Evolutionary conservation across 2,329 filamentous ascomycete genomes (phyloP).

Genomic region (Torrubiellomyces zombiae): DNA sequence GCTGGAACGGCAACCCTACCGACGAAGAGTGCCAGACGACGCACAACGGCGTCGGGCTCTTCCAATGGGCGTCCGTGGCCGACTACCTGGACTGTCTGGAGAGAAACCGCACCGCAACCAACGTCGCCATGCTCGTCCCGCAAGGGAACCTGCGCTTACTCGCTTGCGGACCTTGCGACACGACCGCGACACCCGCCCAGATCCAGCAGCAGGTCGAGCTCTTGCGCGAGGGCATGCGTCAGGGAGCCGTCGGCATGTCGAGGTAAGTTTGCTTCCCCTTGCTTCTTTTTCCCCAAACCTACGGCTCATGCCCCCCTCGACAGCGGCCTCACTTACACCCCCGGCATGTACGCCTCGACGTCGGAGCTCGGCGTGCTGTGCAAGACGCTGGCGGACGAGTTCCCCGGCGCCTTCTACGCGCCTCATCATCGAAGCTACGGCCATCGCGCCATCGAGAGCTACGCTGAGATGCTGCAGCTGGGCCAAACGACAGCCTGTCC

Average conservation of each 20-base stretch:
- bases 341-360: conserved; percentile 11
- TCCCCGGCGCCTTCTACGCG: conserved; percentile 9
- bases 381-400: conserved; percentile 7
- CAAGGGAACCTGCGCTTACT: conserved; percentile 9
- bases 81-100: conserved; percentile 10
- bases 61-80: conserved; percentile 9
- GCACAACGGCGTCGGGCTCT: conserved; percentile 5
- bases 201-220: conserved; percentile 8
- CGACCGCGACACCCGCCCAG: conserved; percentile 5
- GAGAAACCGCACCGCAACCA: conserved; percentile 8
- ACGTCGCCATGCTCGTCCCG: conserved; percentile 10
- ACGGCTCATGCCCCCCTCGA: not conserved
- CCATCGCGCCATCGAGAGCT: conserved; percentile 8
- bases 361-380: conserved; percentile 9
- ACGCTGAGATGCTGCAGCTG: conserved; percentile 9
- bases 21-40: conserved; percentile 8
- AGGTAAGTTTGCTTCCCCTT: conserved; percentile 5
- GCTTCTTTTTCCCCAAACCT: not conserved
- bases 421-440: conserved; percentile 12
- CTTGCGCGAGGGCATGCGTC: conserved; percentile 7
- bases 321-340: conserved; percentile 10
- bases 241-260: conserved; percentile 10
- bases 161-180: conserved; percentile 10
- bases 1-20: conserved; percentile 10
- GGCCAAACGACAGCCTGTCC: conserved; percentile 9